These are phyloP conservation scores for Globisporangium heterothallicum DNA, from an alignment of 352 stramenopile genomes.

Conservation along the genomic window DNA sequence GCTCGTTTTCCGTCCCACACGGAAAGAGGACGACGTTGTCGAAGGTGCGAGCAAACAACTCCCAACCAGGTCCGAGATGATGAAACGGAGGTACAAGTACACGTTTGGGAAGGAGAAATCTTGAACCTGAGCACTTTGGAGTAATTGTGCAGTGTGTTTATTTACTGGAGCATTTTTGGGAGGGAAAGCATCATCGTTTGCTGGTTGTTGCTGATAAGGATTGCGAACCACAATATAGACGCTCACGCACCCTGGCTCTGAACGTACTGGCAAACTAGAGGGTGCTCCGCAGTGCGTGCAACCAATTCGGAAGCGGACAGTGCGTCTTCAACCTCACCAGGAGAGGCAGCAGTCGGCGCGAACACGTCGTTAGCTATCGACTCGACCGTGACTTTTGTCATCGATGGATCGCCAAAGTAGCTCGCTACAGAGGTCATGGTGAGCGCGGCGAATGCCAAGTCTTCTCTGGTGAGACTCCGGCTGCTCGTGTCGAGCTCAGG, in stretches of 20 bases:
- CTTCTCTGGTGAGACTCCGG: conserved; percentile 11
- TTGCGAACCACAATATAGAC: too few relatives aligned
- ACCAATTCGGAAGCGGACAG: conserved; percentile 4
- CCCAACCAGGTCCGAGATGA: conserved; percentile 45
- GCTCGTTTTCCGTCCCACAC: conserved; percentile 25
- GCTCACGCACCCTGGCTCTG: too few relatives aligned
- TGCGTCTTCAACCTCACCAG: too few relatives aligned
- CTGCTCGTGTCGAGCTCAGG: conserved; percentile 9
- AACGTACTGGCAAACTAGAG: neutral
- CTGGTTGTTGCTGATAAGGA: neutral
- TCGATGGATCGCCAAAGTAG: conserved; percentile 50
- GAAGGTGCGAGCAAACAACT: conserved; percentile 12
- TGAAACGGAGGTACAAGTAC: conserved; percentile 45
- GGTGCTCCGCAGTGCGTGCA: conserved; percentile 3
- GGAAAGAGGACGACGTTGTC: conserved; percentile 19
- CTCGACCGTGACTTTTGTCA: conserved; percentile 27
- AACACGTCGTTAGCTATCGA: conserved; percentile 26
- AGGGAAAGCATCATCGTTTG: too few relatives aligned
- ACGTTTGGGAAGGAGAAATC: conserved; percentile 25
- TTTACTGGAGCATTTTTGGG: too few relatives aligned
- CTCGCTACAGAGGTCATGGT: conserved; percentile 36
- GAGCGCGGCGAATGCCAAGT: conserved; percentile 39
- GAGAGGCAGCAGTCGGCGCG: too few relatives aligned
- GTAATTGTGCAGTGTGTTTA: too few relatives aligned
- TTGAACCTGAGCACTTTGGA: neutral